Base-by-base conservation (phyloP, 176 grass and related monocot species). In the Carex littledalei region DNA sequence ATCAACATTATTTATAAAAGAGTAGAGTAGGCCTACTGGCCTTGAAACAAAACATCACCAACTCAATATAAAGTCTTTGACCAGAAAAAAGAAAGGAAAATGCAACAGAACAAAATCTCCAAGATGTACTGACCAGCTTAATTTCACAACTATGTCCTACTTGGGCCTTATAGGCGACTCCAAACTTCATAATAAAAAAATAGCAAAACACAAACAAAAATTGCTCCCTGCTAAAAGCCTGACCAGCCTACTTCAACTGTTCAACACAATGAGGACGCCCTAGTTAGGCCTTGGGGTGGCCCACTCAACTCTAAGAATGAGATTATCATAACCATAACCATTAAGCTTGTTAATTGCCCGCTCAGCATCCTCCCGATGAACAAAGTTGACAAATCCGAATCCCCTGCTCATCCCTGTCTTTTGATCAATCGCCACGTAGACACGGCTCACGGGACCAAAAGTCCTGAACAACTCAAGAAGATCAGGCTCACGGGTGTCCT, bases 401-500 rank as follows among this genome's bases (percentile, higher is more conserved):
- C 89, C 86, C 56, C 86, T 76, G 55, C 84, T 91, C 13, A 80
- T 74, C 3, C 83, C 86, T 3, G 89, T 88, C 75, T 91, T 91
- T 68, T 91, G 89, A 59, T 91, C 89, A 41, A 91, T 72, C 0
- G 89, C 89, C 67, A 88, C 82, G 59, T 88, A 88, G 22, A 88
- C 86, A 20, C 86, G 86, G 80, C 75, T 88, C n/a, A 88, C 86
- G 1, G 86, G 79, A 50, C 89, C 89, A 41, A 91, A 88, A 17
- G 86, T 78, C 18, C 78, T 70, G 86, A 91, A 91, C 22, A 91
- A 67, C 53, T 91, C 86, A 17, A 88, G 63, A 26, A 91, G 84
- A 62, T 91, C 86, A 39, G 86, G 83, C 63, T 91, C 89, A 54
- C 89, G 86, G n/a, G 89, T 91, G 67, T 91, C 89, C 83, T 91